A percentile compares a stretch with the other conserved stretches of the same genome.
phyloP scores from a whole-genome alignment of 345 rosid genomes.

The Cardamine occulta region DNA sequence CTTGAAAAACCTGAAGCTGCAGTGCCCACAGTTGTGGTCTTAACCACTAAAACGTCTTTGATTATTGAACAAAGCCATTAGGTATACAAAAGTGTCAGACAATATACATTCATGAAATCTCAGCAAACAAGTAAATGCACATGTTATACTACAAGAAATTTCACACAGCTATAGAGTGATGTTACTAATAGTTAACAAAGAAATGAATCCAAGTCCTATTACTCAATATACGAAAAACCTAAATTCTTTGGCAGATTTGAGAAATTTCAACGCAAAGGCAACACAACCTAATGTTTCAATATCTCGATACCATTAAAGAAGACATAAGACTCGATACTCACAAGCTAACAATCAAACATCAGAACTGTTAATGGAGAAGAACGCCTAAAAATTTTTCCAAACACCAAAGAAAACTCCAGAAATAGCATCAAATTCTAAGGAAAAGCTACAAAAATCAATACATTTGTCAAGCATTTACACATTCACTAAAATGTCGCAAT shows the following conservation, averaged over 20 bases:
- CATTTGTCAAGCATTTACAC: neutral
- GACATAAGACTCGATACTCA: neutral
- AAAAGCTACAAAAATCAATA: constrained; percentile 19
- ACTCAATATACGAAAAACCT: neutral
- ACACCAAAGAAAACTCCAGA: neutral
- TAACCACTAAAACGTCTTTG: neutral
- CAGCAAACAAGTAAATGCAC: constrained; percentile 20
- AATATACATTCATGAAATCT: neutral
- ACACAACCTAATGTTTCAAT: neutral
- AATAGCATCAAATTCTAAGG: constrained; percentile 20
- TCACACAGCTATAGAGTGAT: neutral
- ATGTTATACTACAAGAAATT: neutral
- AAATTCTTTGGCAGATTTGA: neutral
- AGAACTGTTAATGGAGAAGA: neutral
- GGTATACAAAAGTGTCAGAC: neutral
- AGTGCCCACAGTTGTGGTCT: neutral
- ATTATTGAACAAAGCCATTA: neutral
- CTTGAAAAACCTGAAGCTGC: constrained; percentile 4
- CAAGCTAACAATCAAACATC: neutral
- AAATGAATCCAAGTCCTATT: neutral
- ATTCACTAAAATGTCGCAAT: constrained; percentile 6
- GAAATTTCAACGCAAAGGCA: neutral
- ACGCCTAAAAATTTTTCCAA: neutral
- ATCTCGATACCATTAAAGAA: neutral
- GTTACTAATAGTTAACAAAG: neutral